Conservation (phyloP, 2,329 filamentous ascomycete species). For the Verticillium nubilum region DNA sequence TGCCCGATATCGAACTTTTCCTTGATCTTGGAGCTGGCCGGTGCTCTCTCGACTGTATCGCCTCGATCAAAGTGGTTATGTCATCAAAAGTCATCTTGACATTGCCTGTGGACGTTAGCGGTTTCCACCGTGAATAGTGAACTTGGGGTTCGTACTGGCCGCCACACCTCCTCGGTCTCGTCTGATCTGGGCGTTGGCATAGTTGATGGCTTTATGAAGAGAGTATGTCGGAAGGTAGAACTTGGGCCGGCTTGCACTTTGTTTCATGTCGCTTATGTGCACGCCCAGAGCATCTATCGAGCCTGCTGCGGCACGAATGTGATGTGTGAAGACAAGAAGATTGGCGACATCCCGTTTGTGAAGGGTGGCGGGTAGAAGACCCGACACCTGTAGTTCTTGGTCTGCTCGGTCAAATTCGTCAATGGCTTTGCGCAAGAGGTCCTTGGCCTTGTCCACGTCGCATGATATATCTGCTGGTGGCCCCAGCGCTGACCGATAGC, state of each 20-base stretch:
- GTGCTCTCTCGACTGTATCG: slow-evolving; percentile 32
- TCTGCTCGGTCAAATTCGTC: slow-evolving; percentile 42
- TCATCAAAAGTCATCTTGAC: slow-evolving; percentile 35
- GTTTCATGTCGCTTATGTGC: slow-evolving; percentile 43
- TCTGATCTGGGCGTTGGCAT: slow-evolving; percentile 50
- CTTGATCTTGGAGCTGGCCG: slow-evolving; percentile 18
- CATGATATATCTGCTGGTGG: slow-evolving; percentile 34
- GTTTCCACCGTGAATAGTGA: neutral
- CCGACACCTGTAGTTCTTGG: slow-evolving; percentile 37
- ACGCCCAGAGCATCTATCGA: slow-evolving; percentile 39
- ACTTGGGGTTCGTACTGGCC: slow-evolving; percentile 30
- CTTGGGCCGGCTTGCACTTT: slow-evolving; percentile 29
- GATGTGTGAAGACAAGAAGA: slow-evolving; percentile 49
- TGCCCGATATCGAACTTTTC: slow-evolving; percentile 6
- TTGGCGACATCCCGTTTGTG: slow-evolving; percentile 44
- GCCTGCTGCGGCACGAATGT: slow-evolving; percentile 45
- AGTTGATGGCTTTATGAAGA: slow-evolving; percentile 44
- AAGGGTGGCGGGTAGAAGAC: slow-evolving; percentile 36
- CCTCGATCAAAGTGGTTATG: slow-evolving; percentile 36
- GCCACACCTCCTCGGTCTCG: slow-evolving; percentile 55
- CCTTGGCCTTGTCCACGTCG: slow-evolving; percentile 32
- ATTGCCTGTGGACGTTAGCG: neutral
- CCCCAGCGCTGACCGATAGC: slow-evolving; percentile 41
- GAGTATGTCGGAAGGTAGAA: slow-evolving; percentile 49
- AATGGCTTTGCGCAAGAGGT: slow-evolving; percentile 35